Base-by-base conservation (phyloP, 1,284 basidiomycete genomes). In the Sporisorium reilianum region DNA sequence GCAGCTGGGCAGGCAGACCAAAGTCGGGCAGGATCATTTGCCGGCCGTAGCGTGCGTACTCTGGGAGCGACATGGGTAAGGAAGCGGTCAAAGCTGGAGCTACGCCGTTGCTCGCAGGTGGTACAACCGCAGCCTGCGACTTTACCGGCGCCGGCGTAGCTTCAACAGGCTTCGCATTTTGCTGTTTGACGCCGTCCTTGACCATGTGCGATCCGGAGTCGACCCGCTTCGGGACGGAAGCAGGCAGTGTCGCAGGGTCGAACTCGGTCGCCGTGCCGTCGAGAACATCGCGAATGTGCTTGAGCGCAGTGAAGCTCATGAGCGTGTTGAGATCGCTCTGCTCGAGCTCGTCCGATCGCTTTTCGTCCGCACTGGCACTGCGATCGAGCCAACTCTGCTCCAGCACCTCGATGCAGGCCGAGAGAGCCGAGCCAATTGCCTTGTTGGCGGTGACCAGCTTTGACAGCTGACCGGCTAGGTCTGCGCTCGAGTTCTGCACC, bases 1-100 rank as follows among this genome's bases (percentile, higher is more conserved):
- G 92, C 22, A 94, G 85, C 86, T 99, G 97, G 2, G 67, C 77
- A 2, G 89, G 87, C 1, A 98, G 87, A 0, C 96, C 96, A 81
- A 97, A 92, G 25, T 90, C 91, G 62, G 94, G 90, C 58, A 98
- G 87, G 75, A 99, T 95, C 94, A 99, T 97, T 84, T 99, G 97
- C 46, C 97, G 88, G 25, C 95, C 95, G 89, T 98, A 99, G 50
- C 96, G 89, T 75, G 88, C 87, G 85, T 97, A 98, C 81, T 98
- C 95, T 44, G 86, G 83, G 8, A 87, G 80, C 8, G 78, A 77
- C 44, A 89, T 78, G 10, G 84, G 78, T 16, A 79, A 50, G 14
- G 45, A 16, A 9, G 57, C 16, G 6, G 22, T 23, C 6, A 45
- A 20, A 2, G 7, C 1, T 18, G 14, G 30, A n/a, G 23, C 3